Conservation (phyloP, 768 basidiomycete genomes). For the Naganishia vishniacii region DNA sequence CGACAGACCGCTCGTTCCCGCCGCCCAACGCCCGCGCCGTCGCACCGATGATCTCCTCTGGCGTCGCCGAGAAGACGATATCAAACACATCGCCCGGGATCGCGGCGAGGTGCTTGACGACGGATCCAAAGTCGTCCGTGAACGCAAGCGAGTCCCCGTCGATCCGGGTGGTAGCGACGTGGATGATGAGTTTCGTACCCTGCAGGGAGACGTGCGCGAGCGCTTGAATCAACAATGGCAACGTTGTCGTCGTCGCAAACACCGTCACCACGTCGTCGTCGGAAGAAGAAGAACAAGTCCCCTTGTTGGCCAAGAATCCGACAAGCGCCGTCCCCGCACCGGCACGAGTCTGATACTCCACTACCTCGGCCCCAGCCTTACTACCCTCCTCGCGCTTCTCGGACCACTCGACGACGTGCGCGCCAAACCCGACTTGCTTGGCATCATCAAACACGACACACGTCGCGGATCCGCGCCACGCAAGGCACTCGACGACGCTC, state of each 20-base stretch:
- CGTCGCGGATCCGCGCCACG: slow-evolving; percentile 32
- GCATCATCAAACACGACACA: slow-evolving; percentile 48
- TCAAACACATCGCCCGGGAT: slow-evolving; percentile 64
- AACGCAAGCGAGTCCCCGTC: slow-evolving; percentile 63
- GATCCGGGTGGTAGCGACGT: slow-evolving; percentile 68
- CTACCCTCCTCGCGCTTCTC: slow-evolving; percentile 21
- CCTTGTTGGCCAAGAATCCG: slow-evolving; percentile 50
- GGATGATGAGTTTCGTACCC: slow-evolving; percentile 65
- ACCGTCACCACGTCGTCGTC: slow-evolving; percentile 42
- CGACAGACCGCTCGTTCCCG: slow-evolving; percentile 53
- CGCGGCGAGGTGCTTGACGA: slow-evolving; percentile 57
- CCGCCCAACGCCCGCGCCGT: background rate
- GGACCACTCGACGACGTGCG: slow-evolving; percentile 25
- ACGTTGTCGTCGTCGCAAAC: slow-evolving; percentile 70
- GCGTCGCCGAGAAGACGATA: slow-evolving; percentile 74
- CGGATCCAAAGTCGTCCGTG: slow-evolving; percentile 67
- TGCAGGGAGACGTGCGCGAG: slow-evolving; percentile 67
- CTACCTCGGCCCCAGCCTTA: slow-evolving; percentile 47
- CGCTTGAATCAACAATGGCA: slow-evolving; percentile 75
- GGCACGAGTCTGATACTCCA: slow-evolving; percentile 70
- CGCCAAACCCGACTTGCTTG: slow-evolving; percentile 41
- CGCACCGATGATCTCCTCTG: slow-evolving; percentile 62
- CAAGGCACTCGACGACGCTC: slow-evolving; percentile 40
- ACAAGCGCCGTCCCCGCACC: slow-evolving; percentile 77
- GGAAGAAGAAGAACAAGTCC: no score